Base-by-base conservation (phyloP, 2,329 filamentous ascomycete species). In the Alternaria panax region DNA sequence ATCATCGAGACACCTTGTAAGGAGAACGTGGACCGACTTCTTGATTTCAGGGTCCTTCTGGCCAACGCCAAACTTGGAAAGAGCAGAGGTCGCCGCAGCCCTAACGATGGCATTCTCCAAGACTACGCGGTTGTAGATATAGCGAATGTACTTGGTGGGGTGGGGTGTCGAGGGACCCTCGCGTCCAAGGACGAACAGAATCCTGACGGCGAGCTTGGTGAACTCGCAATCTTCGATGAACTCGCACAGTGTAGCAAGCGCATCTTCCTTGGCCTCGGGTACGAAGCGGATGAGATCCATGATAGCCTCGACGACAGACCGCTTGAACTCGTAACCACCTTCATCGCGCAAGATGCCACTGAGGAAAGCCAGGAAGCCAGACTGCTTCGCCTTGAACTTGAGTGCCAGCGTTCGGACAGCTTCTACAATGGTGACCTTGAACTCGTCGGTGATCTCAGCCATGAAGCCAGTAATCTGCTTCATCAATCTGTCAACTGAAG, bases 171-270 rank as follows among this genome's bases (percentile, higher is more conserved):
- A 96, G 64, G 95, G 95, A 0, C 95, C 95, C 81, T 99, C 95
- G 27, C 94, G 86, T 71, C 95, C 95, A 42, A 99, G 89, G 20
- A 99, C 87, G 79, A 99, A 94, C 55, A 99, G 83, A 70, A 99
- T 96, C 60, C 95, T 90, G 47, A 99, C 94, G 28, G 95, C 94
- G 63, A 99, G 85, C 82, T 99, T 99, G 27, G 95, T 97, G 79
- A 98, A 99, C 78, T 99, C 95, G 82, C 95, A 99, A 78, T 99
- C 95, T 80, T 99, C 95, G 66, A 99, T 99, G 77, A 99, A 99
- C 78, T 99, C 95, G 82, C 95, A 98, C 22, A 99, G 87, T 75
- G 98, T 95, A 14, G 94, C 92, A 48, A 99, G 87, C 18, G 95
- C 94, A 67, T 90, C 88, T 77, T 90, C 88, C 74, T 88, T 88